These are phyloP conservation scores for Russula olivacea DNA, from an alignment of 768 basidiomycete species.

Conservation along the genomic window DNA sequence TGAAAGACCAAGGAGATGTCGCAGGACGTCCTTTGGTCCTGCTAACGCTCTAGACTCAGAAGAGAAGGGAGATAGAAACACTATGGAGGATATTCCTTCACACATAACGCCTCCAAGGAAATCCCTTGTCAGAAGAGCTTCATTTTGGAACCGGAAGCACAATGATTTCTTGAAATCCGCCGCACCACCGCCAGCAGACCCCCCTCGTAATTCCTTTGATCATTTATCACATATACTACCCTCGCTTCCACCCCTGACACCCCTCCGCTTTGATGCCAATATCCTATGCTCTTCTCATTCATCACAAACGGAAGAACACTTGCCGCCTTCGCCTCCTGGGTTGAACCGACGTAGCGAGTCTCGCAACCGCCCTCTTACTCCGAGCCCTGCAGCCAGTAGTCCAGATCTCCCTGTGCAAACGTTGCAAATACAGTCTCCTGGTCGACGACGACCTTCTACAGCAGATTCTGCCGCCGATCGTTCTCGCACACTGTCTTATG, in stretches of 20 bases:
- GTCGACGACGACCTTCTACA: slow-evolving; percentile 37
- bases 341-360: slow-evolving; percentile 3
- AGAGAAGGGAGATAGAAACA: slow-evolving; percentile 41
- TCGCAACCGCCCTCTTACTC: slow-evolving; percentile 6
- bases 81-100: slow-evolving; percentile 32
- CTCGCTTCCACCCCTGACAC: slow-evolving; percentile 39
- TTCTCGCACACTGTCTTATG: slow-evolving; percentile 29
- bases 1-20: slow-evolving; percentile 38
- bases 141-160: slow-evolving; percentile 27
- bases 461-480: slow-evolving; percentile 36
- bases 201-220: slow-evolving; percentile 28
- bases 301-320: slow-evolving; percentile 28
- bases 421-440: neutral
- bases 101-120: slow-evolving; percentile 24
- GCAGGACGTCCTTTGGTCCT: slow-evolving; percentile 53
- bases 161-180: slow-evolving; percentile 38
- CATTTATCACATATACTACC: slow-evolving; percentile 36
- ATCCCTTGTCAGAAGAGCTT: slow-evolving; percentile 20
- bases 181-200: slow-evolving; percentile 31
- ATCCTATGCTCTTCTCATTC: slow-evolving; percentile 27
- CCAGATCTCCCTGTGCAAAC: slow-evolving; percentile 16
- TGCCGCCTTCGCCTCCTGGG: slow-evolving; percentile 23
- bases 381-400: slow-evolving; percentile 4
- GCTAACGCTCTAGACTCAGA: slow-evolving; percentile 38
- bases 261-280: slow-evolving; percentile 36